phyloP scores from a whole-genome alignment of 2,329 filamentous ascomycete genomes.

The Claviceps purpurea region DNA sequence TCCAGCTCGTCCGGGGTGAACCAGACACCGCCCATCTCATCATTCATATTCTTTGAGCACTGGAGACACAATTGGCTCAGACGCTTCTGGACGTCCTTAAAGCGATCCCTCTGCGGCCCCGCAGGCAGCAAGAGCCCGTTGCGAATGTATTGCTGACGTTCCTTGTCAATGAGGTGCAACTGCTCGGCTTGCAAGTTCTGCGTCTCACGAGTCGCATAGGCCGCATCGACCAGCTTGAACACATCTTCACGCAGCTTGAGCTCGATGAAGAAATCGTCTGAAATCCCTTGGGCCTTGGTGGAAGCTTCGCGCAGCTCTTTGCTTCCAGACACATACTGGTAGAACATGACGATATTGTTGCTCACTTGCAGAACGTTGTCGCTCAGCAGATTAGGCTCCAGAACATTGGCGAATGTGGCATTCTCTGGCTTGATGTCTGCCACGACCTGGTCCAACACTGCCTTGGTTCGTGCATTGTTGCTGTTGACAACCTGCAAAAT shows the following conservation, averaged over 20 bases:
- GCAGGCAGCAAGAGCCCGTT: constrained; percentile 62
- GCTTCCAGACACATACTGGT: constrained; percentile 63
- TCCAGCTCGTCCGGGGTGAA: constrained; percentile 60
- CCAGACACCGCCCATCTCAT: constrained; percentile 72
- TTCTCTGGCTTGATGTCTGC: constrained; percentile 40
- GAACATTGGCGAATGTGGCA: constrained; percentile 40
- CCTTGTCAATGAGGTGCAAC: constrained; percentile 60
- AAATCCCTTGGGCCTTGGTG: constrained; percentile 60
- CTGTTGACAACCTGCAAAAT: constrained; percentile 54
- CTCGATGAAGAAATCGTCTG: constrained; percentile 68
- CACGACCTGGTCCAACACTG: constrained; percentile 53
- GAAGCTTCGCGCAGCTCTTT: constrained; percentile 59
- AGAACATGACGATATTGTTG: constrained; percentile 60
- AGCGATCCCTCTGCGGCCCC: constrained; percentile 58
- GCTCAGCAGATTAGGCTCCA: constrained; percentile 57
- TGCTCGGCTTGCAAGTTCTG: constrained; percentile 53
- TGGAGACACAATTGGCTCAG: constrained; percentile 60
- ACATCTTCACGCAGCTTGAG: constrained; percentile 71
- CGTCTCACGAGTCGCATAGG: constrained; percentile 38
- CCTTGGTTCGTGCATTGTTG: constrained; percentile 49
- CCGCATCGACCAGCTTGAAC: constrained; percentile 51
- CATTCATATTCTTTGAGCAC: constrained; percentile 70
- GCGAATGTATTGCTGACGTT: constrained; percentile 62
- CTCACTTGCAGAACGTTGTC: constrained; percentile 51
- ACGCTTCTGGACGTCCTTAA: constrained; percentile 77